Evolutionary conservation across 805 yeast species (phyloP), one percentile per base, ranked within the genome.

Genomic region (Metschnikowia bowlesiae): DNA sequence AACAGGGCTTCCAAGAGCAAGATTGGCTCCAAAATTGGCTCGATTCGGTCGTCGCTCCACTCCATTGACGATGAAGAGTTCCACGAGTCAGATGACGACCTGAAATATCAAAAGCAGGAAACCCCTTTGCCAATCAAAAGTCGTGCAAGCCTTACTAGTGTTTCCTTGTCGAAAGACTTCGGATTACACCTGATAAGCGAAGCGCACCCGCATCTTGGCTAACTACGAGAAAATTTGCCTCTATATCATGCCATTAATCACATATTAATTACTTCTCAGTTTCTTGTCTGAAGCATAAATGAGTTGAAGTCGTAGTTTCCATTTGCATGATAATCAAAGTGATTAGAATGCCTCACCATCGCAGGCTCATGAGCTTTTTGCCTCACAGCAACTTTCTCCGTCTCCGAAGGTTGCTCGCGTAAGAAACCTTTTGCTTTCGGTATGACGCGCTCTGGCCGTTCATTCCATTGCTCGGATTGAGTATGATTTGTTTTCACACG

Each of bases 251-350:
- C 8, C 35, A 37, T 31, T 22, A 2, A 22, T 13, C n/a, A 18
- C 35, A n/a, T 18, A 16, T 32, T 38, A 6, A 34, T 8, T 8
- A 32, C 16, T n/a, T 9, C 18, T 33, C 35, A 44, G 29, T 44
- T 26, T 13, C 35, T 44, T 28, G 28, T 44, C 29, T 62, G 71
- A 41, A 63, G 63, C 67, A 71, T 71, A 48, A 67, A 72, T 4
- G 72, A 63, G 46, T 64, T 61, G 47, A 72, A 71, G 56, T 72
- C 74, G 49, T 71, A 72, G 39, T 59, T 62, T n/a, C 59, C 67
- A 39, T 52, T 54, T 0, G 56, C 47, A 5, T 67, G 52, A 50
- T 72, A 72, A 52, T 72, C 76, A 51, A 69, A 72, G 53, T 70
- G 70, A 48, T 61, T 60, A 6, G 39, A 28, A 11, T 29, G 46